A percentile compares a stretch with the other conserved stretches of the same genome.
These are phyloP conservation scores for Circinella umbellata DNA, from an alignment of 371 early-diverging fungal species.

Conservation along the genomic window DNA sequence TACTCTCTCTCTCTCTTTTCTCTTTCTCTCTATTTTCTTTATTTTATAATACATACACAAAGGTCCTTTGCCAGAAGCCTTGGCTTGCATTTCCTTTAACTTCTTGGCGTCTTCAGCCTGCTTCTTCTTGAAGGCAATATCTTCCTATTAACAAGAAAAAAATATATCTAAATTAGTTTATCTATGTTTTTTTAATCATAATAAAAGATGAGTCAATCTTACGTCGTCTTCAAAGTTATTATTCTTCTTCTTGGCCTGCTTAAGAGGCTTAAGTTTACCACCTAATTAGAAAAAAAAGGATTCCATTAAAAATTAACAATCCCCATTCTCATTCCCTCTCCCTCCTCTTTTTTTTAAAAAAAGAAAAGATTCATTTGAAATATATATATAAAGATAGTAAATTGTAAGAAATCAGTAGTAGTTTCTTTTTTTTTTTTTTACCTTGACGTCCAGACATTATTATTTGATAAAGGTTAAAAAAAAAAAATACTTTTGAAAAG, in stretches of 20 bases:
- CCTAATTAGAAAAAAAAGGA: conserved; percentile 9
- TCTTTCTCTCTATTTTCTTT: not conserved
- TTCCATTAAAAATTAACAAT: too few relatives aligned
- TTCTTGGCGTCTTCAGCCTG: conserved; percentile 82
- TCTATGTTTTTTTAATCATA: too few relatives aligned
- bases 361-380: not conserved
- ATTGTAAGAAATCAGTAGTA: too few relatives aligned
- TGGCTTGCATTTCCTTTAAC: conserved; percentile 78
- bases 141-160: conserved; percentile 21
- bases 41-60: conserved; percentile 59
- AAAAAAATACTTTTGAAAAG: not conserved
- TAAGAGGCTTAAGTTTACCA: conserved; percentile 35
- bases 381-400: too few relatives aligned
- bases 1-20: too few relatives aligned
- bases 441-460: conserved; percentile 35
- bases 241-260: conserved; percentile 30
- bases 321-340: too few relatives aligned
- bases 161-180: not conserved
- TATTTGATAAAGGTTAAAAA: not conserved
- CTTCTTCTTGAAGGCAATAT: conserved; percentile 69
- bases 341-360: too few relatives aligned
- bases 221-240: conserved; percentile 20
- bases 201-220: too few relatives aligned
- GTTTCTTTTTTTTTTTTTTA: conserved; percentile 12
- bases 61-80: conserved; percentile 82